phyloP scores from a whole-genome alignment of 768 basidiomycete genomes.

The Agrocybe pediades region DNA sequence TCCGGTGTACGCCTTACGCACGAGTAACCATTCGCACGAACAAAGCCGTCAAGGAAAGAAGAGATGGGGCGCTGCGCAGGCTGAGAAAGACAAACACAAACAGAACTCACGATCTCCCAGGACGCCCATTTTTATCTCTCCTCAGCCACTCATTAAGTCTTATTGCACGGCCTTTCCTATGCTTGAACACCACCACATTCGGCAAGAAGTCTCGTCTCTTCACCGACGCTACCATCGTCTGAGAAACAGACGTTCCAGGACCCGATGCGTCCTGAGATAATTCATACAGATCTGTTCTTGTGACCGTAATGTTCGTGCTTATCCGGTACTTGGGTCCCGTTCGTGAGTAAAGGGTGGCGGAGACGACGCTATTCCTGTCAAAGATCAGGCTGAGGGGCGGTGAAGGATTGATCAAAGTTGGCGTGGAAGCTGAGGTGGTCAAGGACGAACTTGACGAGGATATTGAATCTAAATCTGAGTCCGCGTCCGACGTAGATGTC shows the following conservation, averaged over 20 bases:
- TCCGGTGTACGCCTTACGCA: too few relatives aligned
- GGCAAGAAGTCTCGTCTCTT: constrained; percentile 21
- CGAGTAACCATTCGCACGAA: too few relatives aligned
- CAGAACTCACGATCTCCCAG: constrained; percentile 11
- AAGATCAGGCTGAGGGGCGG: constrained; percentile 15
- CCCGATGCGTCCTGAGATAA: constrained; percentile 1
- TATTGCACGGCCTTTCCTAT: constrained; percentile 14
- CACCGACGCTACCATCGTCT: constrained; percentile 13
- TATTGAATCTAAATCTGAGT: background rate
- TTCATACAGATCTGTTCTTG: constrained; percentile 17
- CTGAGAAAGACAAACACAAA: background rate
- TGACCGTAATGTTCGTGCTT: constrained; percentile 12
- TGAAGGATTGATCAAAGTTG: constrained; percentile 16
- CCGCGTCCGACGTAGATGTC: background rate
- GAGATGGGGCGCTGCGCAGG: too few relatives aligned
- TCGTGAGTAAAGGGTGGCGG: constrained; percentile 12
- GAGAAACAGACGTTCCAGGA: background rate
- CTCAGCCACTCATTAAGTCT: constrained; percentile 19
- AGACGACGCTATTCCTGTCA: constrained; percentile 17
- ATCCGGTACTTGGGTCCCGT: constrained; percentile 14
- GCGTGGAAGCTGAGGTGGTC: constrained; percentile 10
- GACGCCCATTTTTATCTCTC: background rate
- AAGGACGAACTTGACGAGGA: background rate
- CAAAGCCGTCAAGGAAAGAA: too few relatives aligned
- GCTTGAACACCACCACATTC: constrained; percentile 17